A percentile compares a stretch with the other conserved stretches of the same genome.
phyloP scores from a whole-genome alignment of 768 basidiomycete species.

The Agaricus blazei region DNA sequence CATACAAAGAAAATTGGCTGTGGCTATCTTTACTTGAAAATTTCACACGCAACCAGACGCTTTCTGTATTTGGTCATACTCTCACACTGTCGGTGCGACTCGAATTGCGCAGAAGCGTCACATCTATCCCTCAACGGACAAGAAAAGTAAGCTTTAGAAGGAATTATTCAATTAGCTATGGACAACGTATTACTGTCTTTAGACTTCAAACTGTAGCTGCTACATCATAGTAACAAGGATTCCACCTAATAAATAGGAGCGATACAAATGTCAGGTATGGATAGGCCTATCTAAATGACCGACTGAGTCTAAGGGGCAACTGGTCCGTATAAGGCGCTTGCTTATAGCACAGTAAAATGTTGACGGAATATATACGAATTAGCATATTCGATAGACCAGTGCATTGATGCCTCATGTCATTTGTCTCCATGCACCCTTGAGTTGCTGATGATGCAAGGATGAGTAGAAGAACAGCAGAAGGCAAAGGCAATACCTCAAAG shows the following conservation, averaged over 20 bases:
- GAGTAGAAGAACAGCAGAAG: neutral
- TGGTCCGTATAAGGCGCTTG: no score
- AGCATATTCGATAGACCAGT: neutral
- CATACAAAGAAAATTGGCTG: neutral
- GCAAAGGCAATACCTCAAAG: conserved; percentile 52
- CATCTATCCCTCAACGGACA: conserved; percentile 45
- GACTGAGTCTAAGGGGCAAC: neutral
- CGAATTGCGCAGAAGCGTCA: conserved; percentile 42
- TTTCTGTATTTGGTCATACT: no score
- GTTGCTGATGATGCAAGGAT: conserved; percentile 43
- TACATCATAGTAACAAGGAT: conserved; percentile 53
- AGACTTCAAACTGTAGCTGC: conserved; percentile 57
- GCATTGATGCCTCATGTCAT: conserved; percentile 1
- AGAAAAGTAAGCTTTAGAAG: conserved; percentile 36
- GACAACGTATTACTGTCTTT: conserved; percentile 1
- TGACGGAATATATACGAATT: neutral
- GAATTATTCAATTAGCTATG: no score
- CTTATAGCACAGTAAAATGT: neutral
- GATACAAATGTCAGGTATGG: neutral
- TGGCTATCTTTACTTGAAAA: neutral
- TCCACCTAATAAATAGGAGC: conserved; percentile 19
- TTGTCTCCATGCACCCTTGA: conserved; percentile 57
- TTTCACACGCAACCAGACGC: neutral
- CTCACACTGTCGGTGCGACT: conserved; percentile 54
- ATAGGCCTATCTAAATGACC: neutral